Evolutionary conservation across 768 basidiomycete genomes (phyloP).

Genomic region (Mycena filopes): DNA sequence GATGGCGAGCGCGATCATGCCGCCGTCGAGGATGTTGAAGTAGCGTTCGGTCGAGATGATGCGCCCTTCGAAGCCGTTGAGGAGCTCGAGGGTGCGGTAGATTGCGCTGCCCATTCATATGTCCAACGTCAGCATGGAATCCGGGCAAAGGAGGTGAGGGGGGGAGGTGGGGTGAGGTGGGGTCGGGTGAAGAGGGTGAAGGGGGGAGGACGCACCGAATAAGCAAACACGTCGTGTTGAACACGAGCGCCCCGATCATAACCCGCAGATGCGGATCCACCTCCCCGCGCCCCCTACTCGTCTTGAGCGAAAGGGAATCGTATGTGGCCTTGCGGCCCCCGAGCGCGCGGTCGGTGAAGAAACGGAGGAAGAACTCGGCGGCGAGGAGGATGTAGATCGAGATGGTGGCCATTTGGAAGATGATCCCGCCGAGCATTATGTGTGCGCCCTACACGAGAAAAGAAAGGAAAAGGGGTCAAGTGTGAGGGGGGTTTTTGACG

Average conservation of each 20-base stretch:
- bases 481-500: no score
- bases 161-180: no score
- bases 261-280: conserved; percentile 6
- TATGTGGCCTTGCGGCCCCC: conserved; percentile 17
- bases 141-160: not conserved
- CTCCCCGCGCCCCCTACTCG: not conserved
- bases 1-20: conserved; percentile 26
- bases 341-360: conserved; percentile 47
- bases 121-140: not conserved
- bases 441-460: conserved; percentile 6
- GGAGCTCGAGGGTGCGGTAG: conserved; percentile 27
- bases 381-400: conserved; percentile 52
- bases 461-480: no score
- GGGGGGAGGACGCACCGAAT: conserved; percentile 33
- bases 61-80: conserved; percentile 25
- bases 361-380: conserved; percentile 57
- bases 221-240: conserved; percentile 27
- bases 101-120: conserved; percentile 8
- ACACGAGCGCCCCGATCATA: conserved; percentile 25
- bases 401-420: conserved; percentile 41
- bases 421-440: conserved; percentile 36
- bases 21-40: conserved; percentile 26
- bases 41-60: conserved; percentile 24
- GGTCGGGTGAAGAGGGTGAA: no score
- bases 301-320: not conserved